A percentile compares a stretch with the other conserved stretches of the same genome.
Evolutionary conservation across 2,329 filamentous ascomycete genomes (phyloP).

Genomic region (Plenodomus lindquistii): DNA sequence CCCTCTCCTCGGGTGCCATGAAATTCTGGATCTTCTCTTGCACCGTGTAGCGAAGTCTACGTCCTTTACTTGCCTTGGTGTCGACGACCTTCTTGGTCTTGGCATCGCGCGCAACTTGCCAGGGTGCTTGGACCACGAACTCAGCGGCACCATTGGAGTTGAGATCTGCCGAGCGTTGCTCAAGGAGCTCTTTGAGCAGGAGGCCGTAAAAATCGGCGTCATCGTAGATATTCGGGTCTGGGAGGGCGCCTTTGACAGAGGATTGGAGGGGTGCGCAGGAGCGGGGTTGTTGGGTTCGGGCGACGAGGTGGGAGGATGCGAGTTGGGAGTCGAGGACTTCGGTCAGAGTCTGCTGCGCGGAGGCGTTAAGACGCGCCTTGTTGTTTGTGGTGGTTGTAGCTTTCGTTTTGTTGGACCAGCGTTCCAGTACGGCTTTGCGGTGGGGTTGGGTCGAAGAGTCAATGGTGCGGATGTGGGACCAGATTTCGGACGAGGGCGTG

Average conservation of each 20-base stretch:
- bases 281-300: slow-evolving; percentile 70
- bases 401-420: slow-evolving; percentile 84
- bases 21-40: slow-evolving; percentile 98
- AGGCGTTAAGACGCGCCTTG: slow-evolving; percentile 63
- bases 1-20: slow-evolving; percentile 87
- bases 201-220: slow-evolving; percentile 95
- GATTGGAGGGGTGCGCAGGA: slow-evolving; percentile 76
- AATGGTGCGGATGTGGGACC: slow-evolving; percentile 69
- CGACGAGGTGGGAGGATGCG: slow-evolving; percentile 67
- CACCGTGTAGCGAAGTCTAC: slow-evolving; percentile 91
- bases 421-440: slow-evolving; percentile 76
- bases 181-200: slow-evolving; percentile 88
- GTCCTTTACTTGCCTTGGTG: slow-evolving; percentile 90
- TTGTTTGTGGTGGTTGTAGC: slow-evolving; percentile 57
- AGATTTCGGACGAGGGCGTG: slow-evolving; percentile 68
- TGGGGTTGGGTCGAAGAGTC: slow-evolving; percentile 64
- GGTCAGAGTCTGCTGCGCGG: slow-evolving; percentile 65
- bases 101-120: slow-evolving; percentile 72
- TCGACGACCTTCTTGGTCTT: slow-evolving; percentile 88
- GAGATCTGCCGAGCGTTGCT: slow-evolving; percentile 75
- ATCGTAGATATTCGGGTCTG: slow-evolving; percentile 70
- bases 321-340: slow-evolving; percentile 71
- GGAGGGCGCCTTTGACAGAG: slow-evolving; percentile 33
- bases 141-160: slow-evolving; percentile 52
- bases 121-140: slow-evolving; percentile 50